Evolutionary conservation across 306 rosid genomes (phyloP), one percentile per base, ranked within the genome.

Genomic region (Medicago arabica): DNA sequence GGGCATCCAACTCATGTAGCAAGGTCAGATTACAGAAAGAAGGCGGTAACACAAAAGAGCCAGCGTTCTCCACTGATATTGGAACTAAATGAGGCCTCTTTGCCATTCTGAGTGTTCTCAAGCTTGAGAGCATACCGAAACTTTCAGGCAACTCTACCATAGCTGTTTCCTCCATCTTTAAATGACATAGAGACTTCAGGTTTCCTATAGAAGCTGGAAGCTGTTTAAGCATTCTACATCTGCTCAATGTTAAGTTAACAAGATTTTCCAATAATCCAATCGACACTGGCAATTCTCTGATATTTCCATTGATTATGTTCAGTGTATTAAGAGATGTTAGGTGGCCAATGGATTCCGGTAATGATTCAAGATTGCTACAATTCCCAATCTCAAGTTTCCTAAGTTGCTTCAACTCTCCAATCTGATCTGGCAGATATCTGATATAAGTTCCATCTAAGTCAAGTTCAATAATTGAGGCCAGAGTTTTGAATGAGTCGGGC

Each of bases 181-280:
- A 58, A 28, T 71, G 86, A 59, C 46, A 74, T 71, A 91, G 74
- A 44, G 88, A 86, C 65, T 61, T 85, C 67, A 88, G 72, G 11
- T 80, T 71, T 54, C 93, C 96, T 11, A 85, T 82, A 73, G 90
- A 87, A 43, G 39, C 66, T 14, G 96, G 96, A 84, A 91, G 96
- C 74, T 41, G 71, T 18, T 51, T 38, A 6, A 91, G 86, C 82
- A 49, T 57, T 62, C 19, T 76, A 46, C 91, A 88, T 14, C 25
- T 15, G 76, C 72, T 75, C 84, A 91, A 69, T 61, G 5, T 70
- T 21, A 91, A 75, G 44, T 19, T 10, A 6, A 64, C 83, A 65
- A 91, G 93, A 72, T 91, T 82, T 47, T 85, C 93, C 12, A 91
- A 69, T 75, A n/a, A 65, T 23, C 88, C 84, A 47, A 75, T 31